Percentiles rank a stretch among this genome's conserved stretches.
Conservation (phyloP, 2,329 filamentous ascomycete species). For the Pseudogymnoascus sp. region DNA sequence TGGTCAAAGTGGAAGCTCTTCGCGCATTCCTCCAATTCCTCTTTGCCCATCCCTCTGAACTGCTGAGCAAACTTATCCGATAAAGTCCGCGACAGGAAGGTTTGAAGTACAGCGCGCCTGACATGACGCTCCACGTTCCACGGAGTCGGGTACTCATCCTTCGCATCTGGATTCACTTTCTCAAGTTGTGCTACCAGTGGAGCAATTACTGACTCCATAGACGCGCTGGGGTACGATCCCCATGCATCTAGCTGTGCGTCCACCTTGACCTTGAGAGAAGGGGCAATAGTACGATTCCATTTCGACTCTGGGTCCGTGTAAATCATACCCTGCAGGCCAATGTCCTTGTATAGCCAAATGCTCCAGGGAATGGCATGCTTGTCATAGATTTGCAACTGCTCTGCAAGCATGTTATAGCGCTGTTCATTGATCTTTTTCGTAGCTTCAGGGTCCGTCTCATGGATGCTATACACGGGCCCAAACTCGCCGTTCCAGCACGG, state of each 20-base stretch:
- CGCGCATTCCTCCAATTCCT: constrained; percentile 40
- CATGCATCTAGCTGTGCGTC: constrained; percentile 45
- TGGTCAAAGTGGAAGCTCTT: constrained; percentile 46
- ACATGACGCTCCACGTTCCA: constrained; percentile 23
- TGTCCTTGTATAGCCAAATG: constrained; percentile 53
- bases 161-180: constrained; percentile 19
- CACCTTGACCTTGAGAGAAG: constrained; percentile 48
- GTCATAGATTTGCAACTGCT: constrained; percentile 44
- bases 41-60: constrained; percentile 40
- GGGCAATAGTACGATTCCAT: constrained; percentile 43
- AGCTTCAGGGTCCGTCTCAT: constrained; percentile 27
- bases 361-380: constrained; percentile 46
- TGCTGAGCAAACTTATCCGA: constrained; percentile 43
- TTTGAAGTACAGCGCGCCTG: constrained; percentile 13
- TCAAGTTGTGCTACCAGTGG: constrained; percentile 25
- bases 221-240: constrained; percentile 33
- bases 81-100: constrained; percentile 14
- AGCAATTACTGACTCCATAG: constrained; percentile 28
- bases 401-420: constrained; percentile 38
- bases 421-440: constrained; percentile 31
- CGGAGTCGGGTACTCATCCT: constrained; percentile 21
- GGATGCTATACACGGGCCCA: constrained; percentile 33
- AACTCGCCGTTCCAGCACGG: constrained; percentile 46
- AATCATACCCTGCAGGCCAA: constrained; percentile 48
- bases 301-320: constrained; percentile 37